A percentile compares a stretch with the other conserved stretches of the same genome.
Conservation (phyloP, 805 yeast genomes). For the Grigorovia humatica region DNA sequence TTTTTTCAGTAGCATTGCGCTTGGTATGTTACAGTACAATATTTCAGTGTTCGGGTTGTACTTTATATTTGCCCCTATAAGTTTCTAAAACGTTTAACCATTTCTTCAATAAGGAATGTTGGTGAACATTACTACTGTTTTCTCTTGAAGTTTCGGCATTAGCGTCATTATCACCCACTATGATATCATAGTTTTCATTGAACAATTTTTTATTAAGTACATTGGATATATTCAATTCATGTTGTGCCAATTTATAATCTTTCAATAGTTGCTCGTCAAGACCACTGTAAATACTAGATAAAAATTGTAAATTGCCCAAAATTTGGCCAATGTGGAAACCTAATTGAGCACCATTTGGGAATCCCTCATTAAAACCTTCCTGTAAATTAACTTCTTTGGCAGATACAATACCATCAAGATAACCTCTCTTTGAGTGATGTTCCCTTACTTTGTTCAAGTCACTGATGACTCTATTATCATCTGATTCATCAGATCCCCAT, state of each 20-base stretch:
- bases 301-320: slow-evolving; percentile 40
- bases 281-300: slow-evolving; percentile 14
- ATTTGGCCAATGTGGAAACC: slow-evolving; percentile 61
- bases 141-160: background rate
- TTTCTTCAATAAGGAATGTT: slow-evolving; percentile 32
- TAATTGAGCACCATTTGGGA: slow-evolving; percentile 59
- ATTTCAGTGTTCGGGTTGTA: background rate
- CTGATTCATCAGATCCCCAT: slow-evolving; percentile 9
- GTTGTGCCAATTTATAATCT: slow-evolving; percentile 31
- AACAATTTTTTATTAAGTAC: slow-evolving; percentile 49
- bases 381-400: slow-evolving; percentile 66
- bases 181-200: slow-evolving; percentile 34
- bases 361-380: slow-evolving; percentile 72
- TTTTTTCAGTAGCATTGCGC: background rate
- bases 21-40: too few species aligned
- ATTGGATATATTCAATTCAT: slow-evolving; percentile 48
- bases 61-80: slow-evolving; percentile 12
- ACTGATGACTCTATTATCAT: background rate
- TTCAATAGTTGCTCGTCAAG: slow-evolving; percentile 11
- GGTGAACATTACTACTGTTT: background rate
- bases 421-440: slow-evolving; percentile 70
- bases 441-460: slow-evolving; percentile 36
- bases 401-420: slow-evolving; percentile 63
- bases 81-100: slow-evolving; percentile 33
- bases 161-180: slow-evolving; percentile 14